Base-by-base conservation (phyloP, 148 eudicot species). In the Rhododendron henanense region DNA sequence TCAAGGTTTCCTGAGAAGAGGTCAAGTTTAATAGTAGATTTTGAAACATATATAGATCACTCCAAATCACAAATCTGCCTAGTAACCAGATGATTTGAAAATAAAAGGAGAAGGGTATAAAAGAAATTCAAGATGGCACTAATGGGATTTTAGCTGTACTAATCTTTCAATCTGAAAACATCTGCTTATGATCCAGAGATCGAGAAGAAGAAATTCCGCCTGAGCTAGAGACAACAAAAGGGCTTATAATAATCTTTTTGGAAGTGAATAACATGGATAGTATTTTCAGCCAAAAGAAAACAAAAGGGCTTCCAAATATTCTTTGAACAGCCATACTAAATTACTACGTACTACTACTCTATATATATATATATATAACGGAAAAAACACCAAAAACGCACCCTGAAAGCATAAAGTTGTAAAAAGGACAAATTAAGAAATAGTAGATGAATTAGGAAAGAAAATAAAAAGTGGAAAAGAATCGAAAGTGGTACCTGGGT, bases 401-500 rank as follows among this genome's bases (percentile, higher is more conserved):
- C 33, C 31, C 33, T 25, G 35, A 67, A 67, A 67, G 3, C 74
- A 25, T 0, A 10, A 67, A 67, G 33, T 4, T 31, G 5, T 2
- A 63, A 6, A 45, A 23, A 10, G 13, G 33, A 50, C 6, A 44
- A 84, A 61, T 67, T 51, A n/a, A 79, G 74, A 80, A 69, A 28
- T 28, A 28, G 28, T 6, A 1, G 39, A 16, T 55, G 25, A 10
- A 83, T 41, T 9, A 1, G n/a, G 37, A 25, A 1, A 35, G 16
- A 7, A 21, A 21, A 69, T 18, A 44, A 6, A 73, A 23, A 0
- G 7, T 50, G 14, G n/a, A 33, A 31, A 78, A 48, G 7, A 86
- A 31, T 4, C 3, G 31, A 18, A 44, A 25, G 51, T 44, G 11
- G 9, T 91, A 94, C 98, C 98, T 94, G 71, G 98, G 98, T 48